Evolutionary conservation across 352 stramenopile genomes (phyloP).

Genomic region (Pythium phragmiticola): DNA sequence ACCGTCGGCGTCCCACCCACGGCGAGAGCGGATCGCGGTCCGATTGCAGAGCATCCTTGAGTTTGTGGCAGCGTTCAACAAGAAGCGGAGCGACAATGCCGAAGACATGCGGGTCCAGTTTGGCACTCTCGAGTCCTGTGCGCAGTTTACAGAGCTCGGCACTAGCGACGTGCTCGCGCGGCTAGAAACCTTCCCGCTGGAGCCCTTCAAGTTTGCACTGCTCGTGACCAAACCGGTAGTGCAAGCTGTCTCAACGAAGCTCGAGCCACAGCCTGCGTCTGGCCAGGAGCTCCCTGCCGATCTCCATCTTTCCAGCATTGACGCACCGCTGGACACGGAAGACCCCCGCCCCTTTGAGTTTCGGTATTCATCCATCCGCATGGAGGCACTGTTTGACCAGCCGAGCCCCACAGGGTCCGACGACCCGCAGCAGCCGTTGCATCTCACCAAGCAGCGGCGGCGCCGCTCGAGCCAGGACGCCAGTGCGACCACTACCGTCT

Average conservation of each 20-base stretch:
- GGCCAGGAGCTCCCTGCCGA: too few relatives aligned
- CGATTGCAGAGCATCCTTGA: conserved; percentile 41
- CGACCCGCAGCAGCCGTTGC: conserved; percentile 15
- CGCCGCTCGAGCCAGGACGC: conserved; percentile 16
- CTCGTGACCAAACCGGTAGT: conserved; percentile 35
- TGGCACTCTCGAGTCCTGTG: conserved; percentile 40
- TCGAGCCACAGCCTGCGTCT: too few relatives aligned
- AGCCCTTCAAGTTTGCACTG: conserved; percentile 71
- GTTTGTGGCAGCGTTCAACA: conserved; percentile 62
- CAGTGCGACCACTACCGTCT: conserved; percentile 5
- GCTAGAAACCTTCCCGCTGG: conserved; percentile 31
- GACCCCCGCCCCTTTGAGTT: conserved; percentile 66
- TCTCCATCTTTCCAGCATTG: not conserved
- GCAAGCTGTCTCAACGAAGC: conserved; percentile 1
- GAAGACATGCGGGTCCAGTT: conserved; percentile 60
- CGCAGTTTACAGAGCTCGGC: conserved; percentile 8
- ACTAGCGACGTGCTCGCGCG: conserved; percentile 6
- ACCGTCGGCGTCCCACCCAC: conserved; percentile 35
- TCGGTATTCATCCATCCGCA: conserved; percentile 71
- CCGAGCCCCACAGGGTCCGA: conserved; percentile 5
- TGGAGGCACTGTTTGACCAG: conserved; percentile 70
- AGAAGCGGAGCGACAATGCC: conserved; percentile 37
- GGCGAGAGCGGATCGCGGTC: conserved; percentile 32
- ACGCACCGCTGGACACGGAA: not conserved
- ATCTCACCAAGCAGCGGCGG: conserved; percentile 13